Percentiles rank a stretch among this genome's conserved stretches.
Conservation (phyloP, 495 filamentous ascomycete species). For the Ascodesmis nigricans region DNA sequence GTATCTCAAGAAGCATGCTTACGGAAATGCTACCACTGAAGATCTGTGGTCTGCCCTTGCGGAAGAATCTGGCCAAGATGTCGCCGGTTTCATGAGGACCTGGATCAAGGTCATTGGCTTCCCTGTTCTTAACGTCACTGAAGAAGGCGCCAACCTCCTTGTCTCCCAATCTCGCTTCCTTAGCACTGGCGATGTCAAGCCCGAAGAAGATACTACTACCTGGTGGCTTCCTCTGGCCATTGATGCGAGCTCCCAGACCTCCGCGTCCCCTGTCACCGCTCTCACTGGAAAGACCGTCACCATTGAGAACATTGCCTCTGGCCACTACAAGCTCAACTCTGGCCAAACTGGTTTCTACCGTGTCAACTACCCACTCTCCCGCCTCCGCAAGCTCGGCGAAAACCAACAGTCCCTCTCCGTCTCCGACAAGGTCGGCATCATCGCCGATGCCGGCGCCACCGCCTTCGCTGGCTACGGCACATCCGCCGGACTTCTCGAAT, state of each 20-base stretch:
- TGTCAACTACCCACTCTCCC: conserved; percentile 65
- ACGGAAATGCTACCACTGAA: conserved; percentile 83
- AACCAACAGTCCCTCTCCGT: conserved; percentile 48
- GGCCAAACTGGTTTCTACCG: conserved; percentile 79
- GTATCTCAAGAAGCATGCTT: conserved; percentile 72
- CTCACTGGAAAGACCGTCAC: conserved; percentile 57
- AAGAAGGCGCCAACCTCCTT: conserved; percentile 58
- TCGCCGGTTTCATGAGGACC: conserved; percentile 64
- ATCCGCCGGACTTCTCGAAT: conserved; percentile 54
- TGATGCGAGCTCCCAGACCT: conserved; percentile 30
- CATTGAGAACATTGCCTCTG: conserved; percentile 47
- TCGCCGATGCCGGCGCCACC: conserved; percentile 79
- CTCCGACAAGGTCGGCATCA: conserved; percentile 75
- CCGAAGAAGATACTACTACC: conserved; percentile 66
- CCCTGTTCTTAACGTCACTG: conserved; percentile 65
- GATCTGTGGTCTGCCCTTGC: conserved; percentile 84
- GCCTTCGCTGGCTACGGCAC: conserved; percentile 67
- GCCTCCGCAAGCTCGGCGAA: conserved; percentile 56
- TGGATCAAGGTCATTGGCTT: conserved; percentile 94
- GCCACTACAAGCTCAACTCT: conserved; percentile 82
- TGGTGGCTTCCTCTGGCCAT: conserved; percentile 87
- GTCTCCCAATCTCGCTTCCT: conserved; percentile 75
- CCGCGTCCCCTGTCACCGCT: conserved; percentile 28
- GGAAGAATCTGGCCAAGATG: conserved; percentile 70
- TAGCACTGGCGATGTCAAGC: conserved; percentile 62